These are phyloP conservation scores for Penicillium digitatum DNA, from an alignment of 2,329 filamentous ascomycete genomes.

Conservation along the genomic window DNA sequence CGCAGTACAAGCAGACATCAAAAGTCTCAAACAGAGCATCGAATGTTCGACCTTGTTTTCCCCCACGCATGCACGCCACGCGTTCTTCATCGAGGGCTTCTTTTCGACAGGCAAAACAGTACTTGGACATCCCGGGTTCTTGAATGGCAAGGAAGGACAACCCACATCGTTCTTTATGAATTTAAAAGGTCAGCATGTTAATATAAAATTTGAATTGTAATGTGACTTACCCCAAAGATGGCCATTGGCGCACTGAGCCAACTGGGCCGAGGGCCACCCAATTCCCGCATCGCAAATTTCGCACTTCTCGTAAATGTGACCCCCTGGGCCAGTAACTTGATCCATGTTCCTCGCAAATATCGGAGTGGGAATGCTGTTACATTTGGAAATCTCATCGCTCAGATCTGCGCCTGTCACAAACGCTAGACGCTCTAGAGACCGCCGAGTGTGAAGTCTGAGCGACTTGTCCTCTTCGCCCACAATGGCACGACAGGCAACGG, in stretches of 20 bases:
- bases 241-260: constrained; percentile 49
- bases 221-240: constrained; percentile 49
- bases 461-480: constrained; percentile 24
- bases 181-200: constrained; percentile 8
- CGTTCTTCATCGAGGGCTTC: constrained; percentile 48
- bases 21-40: constrained; percentile 30
- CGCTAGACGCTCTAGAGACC: constrained; percentile 28
- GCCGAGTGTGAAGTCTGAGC: constrained; percentile 25
- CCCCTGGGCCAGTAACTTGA: constrained; percentile 21
- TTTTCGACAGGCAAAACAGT: constrained; percentile 51
- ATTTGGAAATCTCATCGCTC: constrained; percentile 32
- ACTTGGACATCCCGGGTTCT: constrained; percentile 51
- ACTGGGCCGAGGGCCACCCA: constrained; percentile 45
- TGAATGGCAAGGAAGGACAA: constrained; percentile 55
- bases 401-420: constrained; percentile 29
- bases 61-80: constrained; percentile 18
- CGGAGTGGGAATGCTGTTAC: constrained; percentile 10
- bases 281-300: constrained; percentile 50
- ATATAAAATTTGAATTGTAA: background rate
- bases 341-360: constrained; percentile 26
- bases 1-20: constrained; percentile 36
- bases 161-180: constrained; percentile 47
- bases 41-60: constrained; percentile 21
- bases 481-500: constrained; percentile 36
- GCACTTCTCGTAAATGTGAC: constrained; percentile 46